Evolutionary conservation across 2,329 filamentous ascomycete species (phyloP), one percentile per base, ranked within the genome.

Genomic region (Neofusicoccum laricinum): DNA sequence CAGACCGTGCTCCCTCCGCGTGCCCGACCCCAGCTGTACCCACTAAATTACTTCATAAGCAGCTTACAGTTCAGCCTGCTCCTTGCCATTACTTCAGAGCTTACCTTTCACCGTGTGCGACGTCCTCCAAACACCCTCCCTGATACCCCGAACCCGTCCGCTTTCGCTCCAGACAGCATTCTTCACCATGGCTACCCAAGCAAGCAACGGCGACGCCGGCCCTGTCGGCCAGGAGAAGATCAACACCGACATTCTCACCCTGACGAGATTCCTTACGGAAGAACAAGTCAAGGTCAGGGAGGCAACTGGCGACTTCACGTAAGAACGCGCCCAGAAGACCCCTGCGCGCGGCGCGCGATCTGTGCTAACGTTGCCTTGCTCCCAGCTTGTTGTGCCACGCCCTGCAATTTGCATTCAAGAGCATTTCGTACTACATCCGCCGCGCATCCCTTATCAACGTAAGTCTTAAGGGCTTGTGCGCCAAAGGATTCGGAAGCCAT

Each of bases 341-440:
- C 30, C 25, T 17, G 14, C 30, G 38, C 41, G 50, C 45, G 48
- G 32, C 40, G 17, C 41, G 50, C 45, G 55, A 57, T 40, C 19
- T 64, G 50, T 46, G 62, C 36, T 21, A 30, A 34, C 34, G 19
- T 25, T 15, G 46, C 21, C 61, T 4, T 17, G 32, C 11, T 12
- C 59, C 45, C 73, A 97, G 93, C 73, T 86, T 99, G 61, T 88
- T 99, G 66, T 97, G 93, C 85, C 95, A 99, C 78, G 93, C 95
- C 66, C 90, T 99, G 66, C 95, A 98, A 80, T 99, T 98, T 84
- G 94, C 95, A 69, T 99, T 99, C 90, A 99, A 99, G 85, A 96
- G 92, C 70, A 99, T 99, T 79, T 92, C 95, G 72, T 97, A 98
- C 85, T 99, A 97, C 84, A 99, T 99, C 79, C 93, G 94, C 73